Percentiles rank a stretch among this genome's conserved stretches.
Conservation (phyloP, 768 basidiomycete genomes). For the Mrakia hoshinonis region DNA sequence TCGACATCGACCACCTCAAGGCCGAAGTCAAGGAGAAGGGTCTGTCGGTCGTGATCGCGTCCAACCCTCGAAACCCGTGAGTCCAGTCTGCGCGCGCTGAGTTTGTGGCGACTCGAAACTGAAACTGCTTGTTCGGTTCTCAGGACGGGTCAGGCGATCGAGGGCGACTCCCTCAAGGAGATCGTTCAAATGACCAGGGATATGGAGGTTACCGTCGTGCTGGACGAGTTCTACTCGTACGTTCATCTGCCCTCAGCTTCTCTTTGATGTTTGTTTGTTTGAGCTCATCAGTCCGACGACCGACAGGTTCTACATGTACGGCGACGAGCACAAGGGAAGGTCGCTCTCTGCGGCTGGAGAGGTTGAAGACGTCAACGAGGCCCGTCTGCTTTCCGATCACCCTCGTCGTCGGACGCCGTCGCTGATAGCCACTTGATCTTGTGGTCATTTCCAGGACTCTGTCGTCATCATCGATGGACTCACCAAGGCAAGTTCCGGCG, state of each 20-base stretch:
- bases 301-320: slow-evolving; percentile 80
- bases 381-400: slow-evolving; percentile 34
- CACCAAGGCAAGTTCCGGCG: slow-evolving; percentile 57
- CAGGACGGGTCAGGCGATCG: slow-evolving; percentile 70
- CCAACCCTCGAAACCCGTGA: slow-evolving; percentile 84
- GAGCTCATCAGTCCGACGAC: too few relatives aligned
- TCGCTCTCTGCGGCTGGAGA: slow-evolving; percentile 74
- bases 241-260: not conserved
- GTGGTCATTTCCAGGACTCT: slow-evolving; percentile 49
- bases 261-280: not conserved
- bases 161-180: slow-evolving; percentile 69
- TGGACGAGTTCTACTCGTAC: slow-evolving; percentile 70
- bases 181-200: slow-evolving; percentile 66
- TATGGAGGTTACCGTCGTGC: slow-evolving; percentile 56
- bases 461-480: slow-evolving; percentile 82
- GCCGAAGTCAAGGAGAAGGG: slow-evolving; percentile 73
- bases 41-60: slow-evolving; percentile 72
- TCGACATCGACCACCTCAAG: slow-evolving; percentile 72
- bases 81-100: not conserved
- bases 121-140: not conserved
- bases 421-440: not conserved
- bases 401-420: not conserved
- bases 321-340: slow-evolving; percentile 62
- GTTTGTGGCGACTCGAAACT: not conserved
- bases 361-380: slow-evolving; percentile 74